phyloP scores from a whole-genome alignment of 1,139 yeast genomes.

The Yamadazyma membranifaciens region DNA sequence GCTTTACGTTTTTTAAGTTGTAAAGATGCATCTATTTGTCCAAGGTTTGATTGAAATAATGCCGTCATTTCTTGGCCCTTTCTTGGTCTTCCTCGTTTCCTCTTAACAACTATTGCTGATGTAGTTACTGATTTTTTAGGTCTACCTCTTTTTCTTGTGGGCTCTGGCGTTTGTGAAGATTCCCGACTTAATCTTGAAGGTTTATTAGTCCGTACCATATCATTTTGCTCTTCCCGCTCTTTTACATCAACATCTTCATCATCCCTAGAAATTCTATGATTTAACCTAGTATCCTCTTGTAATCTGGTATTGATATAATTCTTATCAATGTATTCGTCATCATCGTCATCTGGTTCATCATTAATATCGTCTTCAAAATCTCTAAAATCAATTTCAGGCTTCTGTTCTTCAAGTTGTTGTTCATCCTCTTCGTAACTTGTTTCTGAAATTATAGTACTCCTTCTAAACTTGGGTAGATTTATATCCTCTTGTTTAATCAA shows the following conservation, averaged over 20 bases:
- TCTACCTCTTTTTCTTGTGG: slow-evolving; percentile 10
- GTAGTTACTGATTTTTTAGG: slow-evolving; percentile 6
- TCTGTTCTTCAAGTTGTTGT: neutral
- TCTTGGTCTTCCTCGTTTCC: slow-evolving; percentile 17
- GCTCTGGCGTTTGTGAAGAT: slow-evolving; percentile 3
- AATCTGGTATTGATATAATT: neutral
- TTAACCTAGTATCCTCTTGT: neutral
- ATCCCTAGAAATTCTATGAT: neutral
- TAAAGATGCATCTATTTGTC: slow-evolving; percentile 1
- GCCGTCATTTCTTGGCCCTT: slow-evolving; percentile 3
- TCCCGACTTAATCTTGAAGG: slow-evolving; percentile 1
- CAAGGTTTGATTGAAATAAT: slow-evolving; percentile 1
- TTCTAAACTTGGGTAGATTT: slow-evolving; percentile 23
- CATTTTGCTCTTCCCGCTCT: neutral
- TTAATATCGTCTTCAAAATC: neutral
- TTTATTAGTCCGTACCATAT: neutral
- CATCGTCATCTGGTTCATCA: neutral
- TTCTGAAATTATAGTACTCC: slow-evolving; percentile 3
- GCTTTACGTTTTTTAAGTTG: neutral
- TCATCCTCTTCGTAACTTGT: neutral
- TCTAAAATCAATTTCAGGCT: neutral
- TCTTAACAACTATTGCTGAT: slow-evolving; percentile 3
- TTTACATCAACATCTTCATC: neutral
- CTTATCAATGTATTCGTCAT: neutral
- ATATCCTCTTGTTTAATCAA: slow-evolving; percentile 23